phyloP scores from a whole-genome alignment of 2,329 filamentous ascomycete species.

The Phialemonium atrogriseum region DNA sequence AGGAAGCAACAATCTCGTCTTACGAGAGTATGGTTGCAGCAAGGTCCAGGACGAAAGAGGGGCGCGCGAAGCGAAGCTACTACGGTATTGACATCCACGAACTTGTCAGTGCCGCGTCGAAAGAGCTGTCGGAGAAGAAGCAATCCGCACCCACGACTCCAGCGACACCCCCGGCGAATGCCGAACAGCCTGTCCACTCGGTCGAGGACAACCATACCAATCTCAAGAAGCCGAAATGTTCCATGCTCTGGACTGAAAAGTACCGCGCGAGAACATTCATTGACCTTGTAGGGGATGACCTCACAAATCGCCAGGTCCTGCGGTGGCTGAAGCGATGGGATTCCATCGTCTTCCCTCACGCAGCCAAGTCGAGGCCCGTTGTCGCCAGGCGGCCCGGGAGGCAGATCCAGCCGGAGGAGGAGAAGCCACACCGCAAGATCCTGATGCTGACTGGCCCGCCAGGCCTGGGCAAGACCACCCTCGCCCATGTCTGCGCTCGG shows the following conservation, averaged over 20 bases:
- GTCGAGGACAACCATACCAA: slow-evolving; percentile 26
- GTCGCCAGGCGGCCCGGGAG: slow-evolving; percentile 33
- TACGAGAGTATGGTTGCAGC: slow-evolving; percentile 63
- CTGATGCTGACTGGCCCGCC: slow-evolving; percentile 85
- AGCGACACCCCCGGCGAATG: slow-evolving; percentile 11
- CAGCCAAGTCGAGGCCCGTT: slow-evolving; percentile 49
- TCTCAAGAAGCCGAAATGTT: slow-evolving; percentile 34
- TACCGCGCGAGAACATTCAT: slow-evolving; percentile 89
- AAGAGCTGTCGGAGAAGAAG: slow-evolving; percentile 39
- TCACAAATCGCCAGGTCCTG: slow-evolving; percentile 83
- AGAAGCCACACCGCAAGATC: slow-evolving; percentile 78
- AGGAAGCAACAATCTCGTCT: slow-evolving; percentile 34
- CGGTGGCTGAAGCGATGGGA: slow-evolving; percentile 96
- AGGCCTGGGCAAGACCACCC: slow-evolving; percentile 88
- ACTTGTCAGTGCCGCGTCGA: slow-evolving; percentile 63
- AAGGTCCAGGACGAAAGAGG: slow-evolving; percentile 57
- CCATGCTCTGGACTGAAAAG: slow-evolving; percentile 90
- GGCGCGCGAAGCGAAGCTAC: slow-evolving; percentile 65
- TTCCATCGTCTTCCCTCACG: slow-evolving; percentile 77
- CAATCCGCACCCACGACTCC: slow-evolving; percentile 18
- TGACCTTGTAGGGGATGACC: slow-evolving; percentile 88
- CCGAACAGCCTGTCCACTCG: slow-evolving; percentile 30
- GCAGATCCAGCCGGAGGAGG: slow-evolving; percentile 47
- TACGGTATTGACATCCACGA: slow-evolving; percentile 90
- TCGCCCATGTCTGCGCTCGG: slow-evolving; percentile 90